These are phyloP conservation scores for Chloromonas sp. DNA, from an alignment of 163 green algal species.

Conservation along the genomic window DNA sequence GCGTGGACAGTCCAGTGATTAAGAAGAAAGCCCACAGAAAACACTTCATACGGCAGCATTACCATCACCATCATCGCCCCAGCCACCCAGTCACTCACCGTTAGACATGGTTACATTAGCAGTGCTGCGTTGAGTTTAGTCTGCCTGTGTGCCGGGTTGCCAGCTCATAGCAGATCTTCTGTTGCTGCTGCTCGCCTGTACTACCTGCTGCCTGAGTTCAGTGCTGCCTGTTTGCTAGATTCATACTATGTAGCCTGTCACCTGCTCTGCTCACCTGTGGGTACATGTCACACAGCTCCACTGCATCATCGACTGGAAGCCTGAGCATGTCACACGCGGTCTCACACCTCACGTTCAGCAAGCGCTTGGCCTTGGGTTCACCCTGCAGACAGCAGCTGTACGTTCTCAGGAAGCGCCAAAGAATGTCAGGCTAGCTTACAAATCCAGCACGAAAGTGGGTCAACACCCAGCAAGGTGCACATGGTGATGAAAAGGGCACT, in stretches of 20 bases:
- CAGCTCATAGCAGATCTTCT: not conserved
- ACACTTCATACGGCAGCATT: too few species aligned
- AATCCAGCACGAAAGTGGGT: too few species aligned
- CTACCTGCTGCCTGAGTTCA: not conserved
- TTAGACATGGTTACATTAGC: too few species aligned
- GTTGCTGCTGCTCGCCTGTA: not conserved
- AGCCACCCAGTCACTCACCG: too few species aligned
- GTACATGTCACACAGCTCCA: conserved; percentile 42
- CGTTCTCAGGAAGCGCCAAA: not conserved
- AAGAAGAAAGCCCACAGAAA: not conserved
- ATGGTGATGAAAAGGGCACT: too few species aligned
- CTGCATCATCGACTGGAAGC: conserved; percentile 31
- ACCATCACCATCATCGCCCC: too few species aligned
- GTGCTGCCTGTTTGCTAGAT: not conserved
- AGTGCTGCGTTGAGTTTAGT: too few species aligned
- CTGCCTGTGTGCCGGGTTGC: too few species aligned
- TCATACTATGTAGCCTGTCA: not conserved
- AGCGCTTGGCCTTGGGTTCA: conserved; percentile 30
- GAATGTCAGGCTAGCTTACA: too few species aligned
- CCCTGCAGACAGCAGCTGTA: not conserved
- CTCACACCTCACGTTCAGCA: conserved; percentile 39
- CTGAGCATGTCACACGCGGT: conserved; percentile 39
- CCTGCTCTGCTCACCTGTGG: conserved; percentile 13
- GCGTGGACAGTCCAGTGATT: not conserved
- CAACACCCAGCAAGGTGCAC: too few species aligned